phyloP scores from a whole-genome alignment of 768 basidiomycete species.

The Boletus patriciae region DNA sequence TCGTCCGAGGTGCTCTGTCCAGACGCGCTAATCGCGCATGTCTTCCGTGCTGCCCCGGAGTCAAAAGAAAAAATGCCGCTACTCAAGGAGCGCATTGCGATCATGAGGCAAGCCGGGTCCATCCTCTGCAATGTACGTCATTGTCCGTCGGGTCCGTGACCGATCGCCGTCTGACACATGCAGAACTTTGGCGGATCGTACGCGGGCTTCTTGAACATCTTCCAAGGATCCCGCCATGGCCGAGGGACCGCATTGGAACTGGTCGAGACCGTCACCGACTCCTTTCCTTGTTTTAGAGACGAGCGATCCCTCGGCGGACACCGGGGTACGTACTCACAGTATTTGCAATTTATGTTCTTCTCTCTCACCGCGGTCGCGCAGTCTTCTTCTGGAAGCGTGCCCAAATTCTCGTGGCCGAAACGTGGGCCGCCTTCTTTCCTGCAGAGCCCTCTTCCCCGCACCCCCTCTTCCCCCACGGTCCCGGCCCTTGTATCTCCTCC shows the following conservation, averaged over 20 bases:
- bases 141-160: conserved; percentile 6
- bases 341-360: background rate
- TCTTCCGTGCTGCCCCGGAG: conserved; percentile 62
- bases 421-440: conserved; percentile 90
- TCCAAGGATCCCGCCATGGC: conserved; percentile 50
- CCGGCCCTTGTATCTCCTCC: conserved; percentile 60
- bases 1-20: conserved; percentile 68
- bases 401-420: conserved; percentile 88
- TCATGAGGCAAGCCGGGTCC: conserved; percentile 77
- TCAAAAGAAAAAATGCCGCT: conserved; percentile 69
- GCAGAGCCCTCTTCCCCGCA: conserved; percentile 45
- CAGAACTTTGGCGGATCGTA: conserved; percentile 74
- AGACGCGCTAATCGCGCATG: conserved; percentile 61
- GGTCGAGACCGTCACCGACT: conserved; percentile 65
- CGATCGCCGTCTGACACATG: conserved; percentile 6
- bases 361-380: conserved; percentile 27
- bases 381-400: conserved; percentile 89
- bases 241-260: conserved; percentile 71
- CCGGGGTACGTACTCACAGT: conserved; percentile 45
- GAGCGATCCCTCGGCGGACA: conserved; percentile 56
- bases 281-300: conserved; percentile 78
- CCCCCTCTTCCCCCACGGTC: conserved; percentile 66
- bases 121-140: conserved; percentile 65
- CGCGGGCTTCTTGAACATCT: conserved; percentile 60
- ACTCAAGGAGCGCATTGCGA: conserved; percentile 62